A percentile compares a stretch with the other conserved stretches of the same genome.
Conservation (phyloP, 1,284 basidiomycete species). For the Cystobasidium pallidum region DNA sequence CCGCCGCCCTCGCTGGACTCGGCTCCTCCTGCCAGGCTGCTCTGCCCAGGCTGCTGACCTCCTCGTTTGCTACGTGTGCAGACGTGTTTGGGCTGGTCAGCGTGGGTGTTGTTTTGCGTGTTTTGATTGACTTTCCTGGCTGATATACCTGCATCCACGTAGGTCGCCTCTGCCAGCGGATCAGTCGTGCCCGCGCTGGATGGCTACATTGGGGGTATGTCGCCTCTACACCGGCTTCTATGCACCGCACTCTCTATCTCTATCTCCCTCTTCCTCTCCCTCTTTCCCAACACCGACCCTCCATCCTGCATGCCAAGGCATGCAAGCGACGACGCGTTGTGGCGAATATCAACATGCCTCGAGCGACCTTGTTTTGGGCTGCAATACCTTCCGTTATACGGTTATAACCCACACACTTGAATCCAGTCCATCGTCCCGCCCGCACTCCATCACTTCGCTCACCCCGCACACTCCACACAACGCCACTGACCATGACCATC, state of each 20-base stretch:
- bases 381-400: too few species aligned
- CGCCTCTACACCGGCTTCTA: neutral
- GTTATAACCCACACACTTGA: too few species aligned
- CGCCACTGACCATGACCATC: too few species aligned
- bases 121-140: neutral
- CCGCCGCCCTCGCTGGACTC: slow-evolving; percentile 17
- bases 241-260: neutral
- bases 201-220: slow-evolving; percentile 22
- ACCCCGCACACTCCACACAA: too few species aligned
- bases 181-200: slow-evolving; percentile 25
- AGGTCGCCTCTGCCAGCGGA: slow-evolving; percentile 27
- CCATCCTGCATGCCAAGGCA: too few species aligned
- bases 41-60: slow-evolving; percentile 28
- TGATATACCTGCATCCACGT: neutral
- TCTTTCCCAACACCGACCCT: neutral
- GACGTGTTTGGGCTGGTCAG: slow-evolving; percentile 27
- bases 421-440: too few species aligned
- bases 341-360: too few species aligned
- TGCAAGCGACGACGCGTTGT: too few species aligned
- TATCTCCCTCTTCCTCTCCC: neutral
- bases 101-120: neutral
- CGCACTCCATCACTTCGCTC: too few species aligned
- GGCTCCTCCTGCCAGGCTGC: slow-evolving; percentile 29
- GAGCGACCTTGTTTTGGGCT: too few species aligned
- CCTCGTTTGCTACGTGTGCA: slow-evolving; percentile 28